Percentiles rank a stretch among this genome's conserved stretches.
phyloP scores from a whole-genome alignment of 768 basidiomycete species.

The Leccinum broughii region DNA sequence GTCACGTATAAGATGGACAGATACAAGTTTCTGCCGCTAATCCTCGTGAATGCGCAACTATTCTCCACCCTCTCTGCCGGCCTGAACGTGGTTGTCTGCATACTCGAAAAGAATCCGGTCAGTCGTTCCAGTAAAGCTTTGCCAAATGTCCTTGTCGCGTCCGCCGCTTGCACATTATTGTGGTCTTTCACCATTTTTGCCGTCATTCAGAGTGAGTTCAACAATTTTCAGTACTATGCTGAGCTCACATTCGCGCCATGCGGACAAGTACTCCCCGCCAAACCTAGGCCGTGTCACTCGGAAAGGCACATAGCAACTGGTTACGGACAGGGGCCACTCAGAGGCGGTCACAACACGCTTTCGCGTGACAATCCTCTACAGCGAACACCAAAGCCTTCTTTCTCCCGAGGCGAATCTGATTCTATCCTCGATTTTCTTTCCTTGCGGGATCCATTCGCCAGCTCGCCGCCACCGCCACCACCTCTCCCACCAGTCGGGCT shows the following conservation, averaged over 20 bases:
- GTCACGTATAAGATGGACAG: not conserved
- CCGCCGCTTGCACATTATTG: conserved; percentile 21
- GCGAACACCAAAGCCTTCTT: conserved; percentile 19
- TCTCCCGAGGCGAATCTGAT: conserved; percentile 27
- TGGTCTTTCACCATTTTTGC: conserved; percentile 26
- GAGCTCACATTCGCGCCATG: conserved; percentile 2
- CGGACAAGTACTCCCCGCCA: conserved; percentile 24
- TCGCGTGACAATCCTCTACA: conserved; percentile 1
- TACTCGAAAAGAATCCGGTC: conserved; percentile 5
- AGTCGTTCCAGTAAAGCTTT: not conserved
- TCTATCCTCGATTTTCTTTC: conserved; percentile 35
- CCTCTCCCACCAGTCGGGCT: conserved; percentile 30
- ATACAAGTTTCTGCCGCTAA: conserved; percentile 5
- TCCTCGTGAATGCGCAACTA: conserved; percentile 22
- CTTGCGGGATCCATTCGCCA: conserved; percentile 35
- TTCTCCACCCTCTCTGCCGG: conserved; percentile 27
- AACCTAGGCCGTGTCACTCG: conserved; percentile 6
- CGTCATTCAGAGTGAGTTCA: conserved; percentile 26
- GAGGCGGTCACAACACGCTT: not conserved
- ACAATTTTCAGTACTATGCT: not conserved
- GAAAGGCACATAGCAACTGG: conserved; percentile 7
- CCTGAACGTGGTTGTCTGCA: conserved; percentile 18
- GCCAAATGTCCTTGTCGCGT: conserved; percentile 7
- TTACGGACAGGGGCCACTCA: not conserved
- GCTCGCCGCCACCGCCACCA: conserved; percentile 34